phyloP scores from a whole-genome alignment of 1,284 basidiomycete species.

The Marasmius sp. region DNA sequence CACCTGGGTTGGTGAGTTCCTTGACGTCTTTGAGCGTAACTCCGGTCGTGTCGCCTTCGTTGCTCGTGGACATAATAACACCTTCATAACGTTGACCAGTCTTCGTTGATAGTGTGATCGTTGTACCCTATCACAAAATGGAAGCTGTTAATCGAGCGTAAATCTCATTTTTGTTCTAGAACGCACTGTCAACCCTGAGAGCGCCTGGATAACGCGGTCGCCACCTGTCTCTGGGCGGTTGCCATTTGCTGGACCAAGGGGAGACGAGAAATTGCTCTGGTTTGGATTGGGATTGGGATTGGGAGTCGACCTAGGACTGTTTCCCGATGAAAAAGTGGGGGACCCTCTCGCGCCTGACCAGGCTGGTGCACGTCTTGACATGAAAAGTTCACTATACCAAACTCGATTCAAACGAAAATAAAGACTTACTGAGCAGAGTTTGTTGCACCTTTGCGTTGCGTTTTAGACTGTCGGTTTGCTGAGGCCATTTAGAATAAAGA shows the following conservation, averaged over 20 bases:
- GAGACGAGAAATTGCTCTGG: slow-evolving; percentile 45
- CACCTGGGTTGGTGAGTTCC: slow-evolving; percentile 61
- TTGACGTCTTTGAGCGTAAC: slow-evolving; percentile 76
- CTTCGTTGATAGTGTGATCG: slow-evolving; percentile 70
- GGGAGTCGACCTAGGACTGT: slow-evolving; percentile 49
- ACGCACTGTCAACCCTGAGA: slow-evolving; percentile 66
- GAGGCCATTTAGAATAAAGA: slow-evolving; percentile 52
- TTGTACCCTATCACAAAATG: slow-evolving; percentile 55
- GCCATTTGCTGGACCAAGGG: slow-evolving; percentile 50
- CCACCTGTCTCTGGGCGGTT: slow-evolving; percentile 44
- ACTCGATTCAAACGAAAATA: slow-evolving; percentile 1
- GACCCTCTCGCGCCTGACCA: slow-evolving; percentile 66
- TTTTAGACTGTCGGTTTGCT: slow-evolving; percentile 58
- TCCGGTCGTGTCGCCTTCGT: slow-evolving; percentile 67
- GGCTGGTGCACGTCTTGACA: slow-evolving; percentile 52
- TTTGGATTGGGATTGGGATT: slow-evolving; percentile 36
- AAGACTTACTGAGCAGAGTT: slow-evolving; percentile 58
- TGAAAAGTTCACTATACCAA: slow-evolving; percentile 2
- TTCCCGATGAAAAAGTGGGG: slow-evolving; percentile 61
- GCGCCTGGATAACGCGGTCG: slow-evolving; percentile 58
- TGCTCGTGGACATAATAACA: slow-evolving; percentile 57
- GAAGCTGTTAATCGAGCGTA: slow-evolving; percentile 3
- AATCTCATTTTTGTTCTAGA: slow-evolving; percentile 6
- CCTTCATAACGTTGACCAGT: slow-evolving; percentile 69
- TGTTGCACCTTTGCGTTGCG: slow-evolving; percentile 53